A percentile compares a stretch with the other conserved stretches of the same genome.
These are phyloP conservation scores for Salvia miltiorrhiza DNA, from an alignment of 257 asterid genomes.

Conservation along the genomic window DNA sequence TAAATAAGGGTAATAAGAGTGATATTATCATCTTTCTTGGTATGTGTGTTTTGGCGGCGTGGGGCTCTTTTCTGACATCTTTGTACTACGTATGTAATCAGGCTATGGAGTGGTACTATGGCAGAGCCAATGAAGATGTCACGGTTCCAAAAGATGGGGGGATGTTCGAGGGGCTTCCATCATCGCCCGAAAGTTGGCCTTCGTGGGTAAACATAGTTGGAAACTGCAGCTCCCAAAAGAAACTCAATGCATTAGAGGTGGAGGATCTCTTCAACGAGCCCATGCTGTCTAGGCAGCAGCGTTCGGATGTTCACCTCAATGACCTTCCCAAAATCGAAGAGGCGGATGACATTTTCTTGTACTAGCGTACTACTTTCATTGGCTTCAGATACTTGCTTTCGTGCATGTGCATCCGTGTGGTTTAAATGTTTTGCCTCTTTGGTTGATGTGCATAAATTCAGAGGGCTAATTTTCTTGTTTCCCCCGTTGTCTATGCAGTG, in stretches of 20 bases:
- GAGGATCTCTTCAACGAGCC: conserved; percentile 24
- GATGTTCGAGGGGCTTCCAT: conserved; percentile 24
- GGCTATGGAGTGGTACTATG: conserved; percentile 42
- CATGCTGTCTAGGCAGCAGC: conserved; percentile 17
- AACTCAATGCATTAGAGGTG: conserved; percentile 14
- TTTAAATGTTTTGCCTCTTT: conserved; percentile 4
- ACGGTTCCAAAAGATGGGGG: conserved; percentile 28
- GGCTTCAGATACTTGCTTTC: conserved; percentile 16
- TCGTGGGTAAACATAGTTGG: conserved; percentile 30
- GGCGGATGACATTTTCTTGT: conserved; percentile 47
- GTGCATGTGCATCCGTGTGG: too few relatives aligned
- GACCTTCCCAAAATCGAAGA: conserved; percentile 28
- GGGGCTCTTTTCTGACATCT: conserved; percentile 1
- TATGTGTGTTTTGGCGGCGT: too few relatives aligned
- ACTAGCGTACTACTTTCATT: conserved; percentile 30
- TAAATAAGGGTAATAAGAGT: too few relatives aligned
- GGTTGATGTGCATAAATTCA: neutral
- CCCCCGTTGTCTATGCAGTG: conserved; percentile 31
- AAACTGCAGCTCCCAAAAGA: conserved; percentile 21
- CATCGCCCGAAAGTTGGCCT: conserved; percentile 30
- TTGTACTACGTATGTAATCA: neutral
- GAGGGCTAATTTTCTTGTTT: neutral
- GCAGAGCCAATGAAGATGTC: conserved; percentile 18
- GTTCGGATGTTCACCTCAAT: conserved; percentile 26
- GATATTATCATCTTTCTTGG: too few relatives aligned